Percentiles rank a stretch among this genome's conserved stretches.
Evolutionary conservation across 768 basidiomycete species (phyloP).

Genomic region (Calocera cornea): DNA sequence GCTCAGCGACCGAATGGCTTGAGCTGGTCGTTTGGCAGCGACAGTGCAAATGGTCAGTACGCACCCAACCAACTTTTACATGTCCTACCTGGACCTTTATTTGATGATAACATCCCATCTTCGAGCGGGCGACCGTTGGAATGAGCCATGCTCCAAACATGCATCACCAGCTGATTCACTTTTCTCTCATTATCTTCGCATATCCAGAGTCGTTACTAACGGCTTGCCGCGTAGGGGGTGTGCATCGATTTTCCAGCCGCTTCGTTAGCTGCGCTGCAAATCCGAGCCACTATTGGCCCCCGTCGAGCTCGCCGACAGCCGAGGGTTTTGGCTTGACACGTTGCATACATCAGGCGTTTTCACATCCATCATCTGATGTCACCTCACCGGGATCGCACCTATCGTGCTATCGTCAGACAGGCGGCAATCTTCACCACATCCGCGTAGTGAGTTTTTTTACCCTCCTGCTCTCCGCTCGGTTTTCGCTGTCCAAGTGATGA

Average conservation of each 20-base stretch:
- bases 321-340: too few species aligned
- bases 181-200: not conserved
- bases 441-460: too few species aligned
- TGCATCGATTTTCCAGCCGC: too few species aligned
- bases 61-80: not conserved
- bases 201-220: not conserved
- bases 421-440: too few species aligned
- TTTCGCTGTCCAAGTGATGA: not conserved
- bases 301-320: too few species aligned
- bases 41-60: not conserved
- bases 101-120: slow-evolving; percentile 5
- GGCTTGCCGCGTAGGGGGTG: too few species aligned
- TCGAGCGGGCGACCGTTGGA: slow-evolving; percentile 5
- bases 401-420: too few species aligned
- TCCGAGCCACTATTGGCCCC: too few species aligned
- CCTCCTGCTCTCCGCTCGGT: not conserved
- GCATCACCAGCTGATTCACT: slow-evolving; percentile 1
- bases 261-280: too few species aligned
- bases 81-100: not conserved
- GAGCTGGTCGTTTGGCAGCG: not conserved
- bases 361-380: too few species aligned
- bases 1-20: not conserved
- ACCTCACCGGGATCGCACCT: too few species aligned
- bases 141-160: slow-evolving; percentile 4
- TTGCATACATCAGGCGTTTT: too few species aligned